Conservation (phyloP, 441 rosid species). For the Aquilaria agallochum region DNA sequence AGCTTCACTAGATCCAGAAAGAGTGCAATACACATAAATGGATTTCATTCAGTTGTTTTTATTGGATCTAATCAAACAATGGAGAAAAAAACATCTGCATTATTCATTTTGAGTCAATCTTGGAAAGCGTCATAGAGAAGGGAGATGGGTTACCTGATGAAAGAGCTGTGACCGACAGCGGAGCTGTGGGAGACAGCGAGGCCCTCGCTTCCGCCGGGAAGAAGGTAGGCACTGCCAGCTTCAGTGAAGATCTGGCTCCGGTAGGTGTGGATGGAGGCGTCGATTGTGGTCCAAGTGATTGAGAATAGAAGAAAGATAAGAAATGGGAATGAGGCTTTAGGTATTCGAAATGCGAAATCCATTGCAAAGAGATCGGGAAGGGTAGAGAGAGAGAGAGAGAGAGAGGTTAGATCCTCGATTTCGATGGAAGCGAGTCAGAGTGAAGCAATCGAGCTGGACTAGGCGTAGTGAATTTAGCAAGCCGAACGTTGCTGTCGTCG, state of each 20-base stretch:
- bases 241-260: slow-evolving; percentile 50
- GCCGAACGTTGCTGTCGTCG: too few relatives aligned
- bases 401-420: slow-evolving; percentile 20
- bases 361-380: slow-evolving; percentile 23
- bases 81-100: background rate
- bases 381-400: slow-evolving; percentile 12
- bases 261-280: slow-evolving; percentile 74
- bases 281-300: slow-evolving; percentile 13
- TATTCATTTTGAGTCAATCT: background rate
- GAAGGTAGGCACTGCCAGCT: slow-evolving; percentile 80
- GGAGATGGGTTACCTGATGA: slow-evolving; percentile 42
- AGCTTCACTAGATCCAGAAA: too few relatives aligned
- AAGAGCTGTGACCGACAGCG: slow-evolving; percentile 34
- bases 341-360: slow-evolving; percentile 28
- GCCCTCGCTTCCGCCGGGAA: slow-evolving; percentile 97
- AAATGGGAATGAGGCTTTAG: slow-evolving; percentile 5
- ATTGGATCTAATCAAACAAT: background rate
- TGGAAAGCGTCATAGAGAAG: background rate
- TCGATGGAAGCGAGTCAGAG: slow-evolving; percentile 16
- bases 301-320: slow-evolving; percentile 20
- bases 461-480: too few relatives aligned
- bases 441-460: background rate
- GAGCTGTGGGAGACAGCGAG: slow-evolving; percentile 31
- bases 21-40: too few relatives aligned
- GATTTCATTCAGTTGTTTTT: background rate